Percentiles rank a stretch among this genome's conserved stretches.
Conservation (phyloP, 1,284 basidiomycete genomes). For the Ganoderma sinense region DNA sequence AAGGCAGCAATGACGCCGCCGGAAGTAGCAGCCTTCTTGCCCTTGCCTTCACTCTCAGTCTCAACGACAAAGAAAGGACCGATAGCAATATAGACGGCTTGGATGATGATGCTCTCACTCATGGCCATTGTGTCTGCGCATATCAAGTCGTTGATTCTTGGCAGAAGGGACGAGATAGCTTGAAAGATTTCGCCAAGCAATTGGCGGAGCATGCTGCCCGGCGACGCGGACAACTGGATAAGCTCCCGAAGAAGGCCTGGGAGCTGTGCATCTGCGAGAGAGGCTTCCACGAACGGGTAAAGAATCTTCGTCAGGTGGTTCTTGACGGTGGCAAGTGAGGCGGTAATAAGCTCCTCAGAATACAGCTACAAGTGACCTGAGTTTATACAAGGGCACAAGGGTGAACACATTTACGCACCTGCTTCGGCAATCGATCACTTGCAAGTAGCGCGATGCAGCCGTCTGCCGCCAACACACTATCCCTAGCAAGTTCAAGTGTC, state of each 20-base stretch:
- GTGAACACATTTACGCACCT: conserved; percentile 55
- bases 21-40: conserved; percentile 52
- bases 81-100: conserved; percentile 90
- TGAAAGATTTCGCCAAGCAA: conserved; percentile 73
- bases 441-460: conserved; percentile 82
- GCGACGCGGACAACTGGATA: conserved; percentile 48
- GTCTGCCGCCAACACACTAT: conserved; percentile 83
- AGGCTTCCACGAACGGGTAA: conserved; percentile 89
- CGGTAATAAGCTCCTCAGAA: conserved; percentile 90
- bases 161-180: conserved; percentile 69
- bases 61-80: conserved; percentile 92
- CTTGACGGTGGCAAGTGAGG: conserved; percentile 81
- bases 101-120: conserved; percentile 89
- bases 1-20: conserved; percentile 66
- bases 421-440: conserved; percentile 83
- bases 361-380: conserved; percentile 63
- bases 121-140: conserved; percentile 76
- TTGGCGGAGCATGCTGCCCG: conserved; percentile 52
- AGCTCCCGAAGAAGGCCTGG: conserved; percentile 57
- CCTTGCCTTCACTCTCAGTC: conserved; percentile 57
- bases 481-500: conserved; percentile 64
- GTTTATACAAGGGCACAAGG: not conserved
- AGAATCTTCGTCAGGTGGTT: conserved; percentile 82
- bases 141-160: conserved; percentile 73
- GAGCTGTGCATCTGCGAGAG: conserved; percentile 45